Conservation (phyloP, 306 rosid species). For the Benincasa hispida region DNA sequence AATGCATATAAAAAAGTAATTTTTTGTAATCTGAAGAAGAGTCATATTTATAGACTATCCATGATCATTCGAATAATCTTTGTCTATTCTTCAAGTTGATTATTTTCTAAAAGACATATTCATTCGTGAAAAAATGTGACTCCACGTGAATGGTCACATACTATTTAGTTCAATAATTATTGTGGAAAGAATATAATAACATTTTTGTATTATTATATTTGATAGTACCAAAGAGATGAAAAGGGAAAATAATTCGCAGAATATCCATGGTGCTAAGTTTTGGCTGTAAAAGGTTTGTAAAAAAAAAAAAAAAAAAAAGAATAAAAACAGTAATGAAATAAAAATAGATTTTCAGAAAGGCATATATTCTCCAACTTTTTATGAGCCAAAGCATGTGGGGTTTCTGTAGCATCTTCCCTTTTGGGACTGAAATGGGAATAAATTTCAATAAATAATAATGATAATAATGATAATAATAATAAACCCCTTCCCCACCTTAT, state of each 20-base stretch:
- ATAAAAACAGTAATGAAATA: background rate
- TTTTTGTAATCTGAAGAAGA: too few relatives aligned
- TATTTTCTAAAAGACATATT: too few relatives aligned
- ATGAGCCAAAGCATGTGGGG: constrained; percentile 4
- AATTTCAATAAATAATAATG: background rate
- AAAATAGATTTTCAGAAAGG: background rate
- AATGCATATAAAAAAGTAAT: too few relatives aligned
- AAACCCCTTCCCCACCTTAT: background rate
- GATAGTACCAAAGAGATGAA: background rate
- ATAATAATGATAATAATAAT: too few relatives aligned
- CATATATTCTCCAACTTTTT: constrained; percentile 6
- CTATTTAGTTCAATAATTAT: too few relatives aligned
- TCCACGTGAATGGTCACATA: too few relatives aligned
- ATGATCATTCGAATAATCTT: too few relatives aligned
- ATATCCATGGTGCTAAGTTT: background rate
- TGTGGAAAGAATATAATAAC: background rate
- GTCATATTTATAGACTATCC: too few relatives aligned
- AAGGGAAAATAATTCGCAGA: background rate
- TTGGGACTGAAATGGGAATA: background rate
- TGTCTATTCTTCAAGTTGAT: too few relatives aligned
- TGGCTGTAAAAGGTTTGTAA: background rate
- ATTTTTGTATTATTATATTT: background rate
- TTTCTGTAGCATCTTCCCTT: background rate
- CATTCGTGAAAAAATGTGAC: too few relatives aligned
- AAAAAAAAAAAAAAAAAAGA: background rate